Conservation (phyloP, 495 filamentous ascomycete genomes). For the Trichoderma orchidacearum region DNA sequence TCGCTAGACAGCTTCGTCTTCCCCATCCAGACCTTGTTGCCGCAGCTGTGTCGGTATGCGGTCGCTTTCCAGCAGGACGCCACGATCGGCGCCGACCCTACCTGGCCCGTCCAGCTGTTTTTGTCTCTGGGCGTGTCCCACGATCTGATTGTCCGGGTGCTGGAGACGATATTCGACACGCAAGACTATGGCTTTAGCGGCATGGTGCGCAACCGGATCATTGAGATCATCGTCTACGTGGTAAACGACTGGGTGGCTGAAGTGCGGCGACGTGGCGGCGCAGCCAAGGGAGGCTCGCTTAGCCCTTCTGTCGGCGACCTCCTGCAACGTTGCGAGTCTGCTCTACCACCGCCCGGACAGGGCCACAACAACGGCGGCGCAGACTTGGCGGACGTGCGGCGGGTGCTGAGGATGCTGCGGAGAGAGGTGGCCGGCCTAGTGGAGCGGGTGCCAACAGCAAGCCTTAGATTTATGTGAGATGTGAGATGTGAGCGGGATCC, state of each 20-base stretch:
- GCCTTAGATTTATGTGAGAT: conserved; percentile 2
- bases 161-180: conserved; percentile 73
- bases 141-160: conserved; percentile 58
- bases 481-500: neutral
- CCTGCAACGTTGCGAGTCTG: conserved; percentile 23
- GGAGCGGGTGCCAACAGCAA: conserved; percentile 1
- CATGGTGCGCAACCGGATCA: conserved; percentile 20
- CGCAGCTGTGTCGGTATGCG: conserved; percentile 66
- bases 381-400: conserved; percentile 13
- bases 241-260: conserved; percentile 27
- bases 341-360: conserved; percentile 12
- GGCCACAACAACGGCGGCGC: conserved; percentile 12
- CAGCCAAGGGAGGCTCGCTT: conserved; percentile 14
- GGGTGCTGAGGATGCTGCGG: conserved; percentile 2
- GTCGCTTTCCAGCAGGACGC: conserved; percentile 55
- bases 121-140: conserved; percentile 60
- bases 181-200: conserved; percentile 76
- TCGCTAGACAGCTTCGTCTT: conserved; percentile 62
- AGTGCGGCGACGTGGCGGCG: conserved; percentile 21
- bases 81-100: conserved; percentile 40
- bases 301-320: conserved; percentile 28
- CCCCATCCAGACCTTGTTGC: conserved; percentile 44
- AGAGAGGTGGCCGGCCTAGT: conserved; percentile 3
- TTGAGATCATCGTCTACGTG: conserved; percentile 27
- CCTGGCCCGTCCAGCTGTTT: conserved; percentile 76